Evolutionary conservation across 345 rosid species (phyloP), one percentile per base, ranked within the genome.

Genomic region (Eucalyptus leucophloia): DNA sequence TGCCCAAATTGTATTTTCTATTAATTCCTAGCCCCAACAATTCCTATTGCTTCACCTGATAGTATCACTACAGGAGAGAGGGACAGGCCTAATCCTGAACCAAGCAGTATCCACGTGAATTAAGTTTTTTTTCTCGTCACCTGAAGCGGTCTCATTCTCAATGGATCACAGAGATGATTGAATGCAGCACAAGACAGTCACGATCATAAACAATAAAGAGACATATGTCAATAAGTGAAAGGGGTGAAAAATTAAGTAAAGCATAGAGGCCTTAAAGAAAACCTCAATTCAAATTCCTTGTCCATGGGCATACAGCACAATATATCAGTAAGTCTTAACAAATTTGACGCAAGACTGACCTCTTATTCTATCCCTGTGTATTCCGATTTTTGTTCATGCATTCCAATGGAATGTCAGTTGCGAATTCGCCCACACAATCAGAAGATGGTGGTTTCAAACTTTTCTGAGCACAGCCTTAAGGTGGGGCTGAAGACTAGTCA

Each of bases 381-480:
- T 34, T 37, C 82, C 5, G 82, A 72, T 17, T 72, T 34, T 72
- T 18, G 82, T 6, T 18, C 40, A 34, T 72, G 44, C 82, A 72
- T 37, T 37, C 26, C 26, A 9, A 72, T 3, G 82, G 44, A 8
- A 72, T 3, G 45, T 72, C 44, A 72, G 24, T 37, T 10, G 26
- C 24, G 14, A 72, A 4, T 18, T 72, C 14, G 15, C 14, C 44
- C 82, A 72, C 82, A 72, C 12, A 72, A 72, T 72, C 82, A 72
- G 82, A 72, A 72, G 82, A 72, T 34, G 45, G 44, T 5, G 82
- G 26, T 34, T 16, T 92, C 91, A 92, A 53, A 92, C 87, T 92
- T 94, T 96, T 90, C 89, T 82, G 82, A 96, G 93, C 6, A 87
- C 86, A 45, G 96, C 95, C 90, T 90, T 93, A 53, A 96, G 93